These are phyloP conservation scores for Toxoplasma gondii DNA, from an alignment of 169 alveolate species.

Conservation along the genomic window DNA sequence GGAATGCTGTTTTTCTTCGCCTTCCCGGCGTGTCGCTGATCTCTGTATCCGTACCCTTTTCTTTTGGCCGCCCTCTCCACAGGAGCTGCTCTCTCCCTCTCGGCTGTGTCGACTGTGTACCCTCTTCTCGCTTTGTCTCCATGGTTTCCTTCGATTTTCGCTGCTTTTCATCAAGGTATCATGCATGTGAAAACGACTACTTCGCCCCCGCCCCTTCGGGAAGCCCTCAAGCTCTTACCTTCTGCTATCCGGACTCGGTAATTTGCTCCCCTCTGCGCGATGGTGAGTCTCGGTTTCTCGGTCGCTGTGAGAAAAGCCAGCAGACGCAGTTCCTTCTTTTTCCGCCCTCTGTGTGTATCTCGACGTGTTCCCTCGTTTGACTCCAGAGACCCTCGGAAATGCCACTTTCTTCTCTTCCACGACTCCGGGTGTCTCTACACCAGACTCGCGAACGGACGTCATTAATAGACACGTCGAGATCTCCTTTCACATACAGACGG, in stretches of 20 bases:
- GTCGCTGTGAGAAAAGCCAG: not conserved
- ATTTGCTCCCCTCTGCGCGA: constrained; percentile 31
- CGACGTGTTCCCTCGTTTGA: too few relatives aligned
- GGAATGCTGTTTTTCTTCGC: too few relatives aligned
- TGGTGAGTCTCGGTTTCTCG: not conserved
- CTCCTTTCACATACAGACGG: too few relatives aligned
- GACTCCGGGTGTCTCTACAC: too few relatives aligned
- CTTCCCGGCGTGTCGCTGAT: too few relatives aligned
- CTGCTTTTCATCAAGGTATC: not conserved
- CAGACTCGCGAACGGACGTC: too few relatives aligned
- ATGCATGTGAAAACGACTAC: not conserved
- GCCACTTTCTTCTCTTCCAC: too few relatives aligned
- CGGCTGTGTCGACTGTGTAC: not conserved
- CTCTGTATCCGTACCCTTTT: too few relatives aligned
- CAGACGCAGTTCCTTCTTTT: not conserved
- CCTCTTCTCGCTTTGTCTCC: too few relatives aligned
- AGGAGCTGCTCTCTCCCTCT: not conserved
- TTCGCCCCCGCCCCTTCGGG: constrained; percentile 43
- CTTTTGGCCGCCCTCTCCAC: not conserved
- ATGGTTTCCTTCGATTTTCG: not conserved
- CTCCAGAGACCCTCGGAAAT: too few relatives aligned
- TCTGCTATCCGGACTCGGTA: constrained; percentile 6
- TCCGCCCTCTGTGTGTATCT: not conserved
- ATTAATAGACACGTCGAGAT: too few relatives aligned
- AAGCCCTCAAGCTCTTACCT: constrained; percentile 8